Conservation (phyloP, 1,284 basidiomycete species). For the Tranzscheliella williamsii region DNA sequence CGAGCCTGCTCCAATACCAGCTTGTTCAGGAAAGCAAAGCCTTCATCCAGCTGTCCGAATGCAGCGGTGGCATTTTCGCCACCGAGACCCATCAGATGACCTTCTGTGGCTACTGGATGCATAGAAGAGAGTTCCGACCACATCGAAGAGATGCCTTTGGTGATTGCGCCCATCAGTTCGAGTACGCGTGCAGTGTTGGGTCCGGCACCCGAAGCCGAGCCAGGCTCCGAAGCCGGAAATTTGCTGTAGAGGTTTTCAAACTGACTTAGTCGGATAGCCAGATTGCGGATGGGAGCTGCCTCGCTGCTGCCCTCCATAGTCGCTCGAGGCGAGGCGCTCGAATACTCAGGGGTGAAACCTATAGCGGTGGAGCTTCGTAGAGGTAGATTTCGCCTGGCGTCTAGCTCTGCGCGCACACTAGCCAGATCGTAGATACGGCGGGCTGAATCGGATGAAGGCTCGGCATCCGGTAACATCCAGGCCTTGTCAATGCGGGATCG, state of each 20-base stretch:
- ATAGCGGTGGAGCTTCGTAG: constrained; percentile 19
- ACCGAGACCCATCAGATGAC: constrained; percentile 19
- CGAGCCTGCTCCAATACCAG: constrained; percentile 35
- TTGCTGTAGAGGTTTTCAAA: constrained; percentile 33
- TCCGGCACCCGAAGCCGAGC: constrained; percentile 4
- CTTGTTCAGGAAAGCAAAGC: constrained; percentile 34
- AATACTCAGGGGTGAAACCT: constrained; percentile 4
- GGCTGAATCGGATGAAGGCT: constrained; percentile 16
- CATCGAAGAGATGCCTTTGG: constrained; percentile 22
- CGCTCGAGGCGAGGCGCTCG: background rate
- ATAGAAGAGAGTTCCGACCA: constrained; percentile 31
- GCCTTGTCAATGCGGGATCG: constrained; percentile 14
- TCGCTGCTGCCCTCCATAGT: constrained; percentile 2
- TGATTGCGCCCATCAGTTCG: constrained; percentile 34
- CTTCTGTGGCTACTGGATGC: constrained; percentile 36
- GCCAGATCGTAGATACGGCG: constrained; percentile 28
- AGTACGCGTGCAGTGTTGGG: constrained; percentile 19
- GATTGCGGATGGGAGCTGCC: constrained; percentile 33
- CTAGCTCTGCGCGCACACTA: constrained; percentile 8
- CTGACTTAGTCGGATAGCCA: constrained; percentile 26
- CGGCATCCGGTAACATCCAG: constrained; percentile 7
- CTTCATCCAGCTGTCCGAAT: constrained; percentile 34
- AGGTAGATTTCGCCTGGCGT: constrained; percentile 1
- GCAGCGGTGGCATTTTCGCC: constrained; percentile 26
- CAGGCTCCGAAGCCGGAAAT: constrained; percentile 8